Percentiles rank a stretch among this genome's conserved stretches.
These are phyloP conservation scores for rapeseed (Brassica napus) DNA, from an alignment of 345 rosid genomes.

Conservation along the genomic window Da-Ae NC_063450.1:47170001-47170500, in stretches of 20 bases:
- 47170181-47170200: constrained; percentile 51
- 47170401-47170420: neutral
- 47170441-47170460: constrained; percentile 52
- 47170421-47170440: constrained; percentile 62
- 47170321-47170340: constrained; percentile 72
- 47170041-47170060: constrained; percentile 53
- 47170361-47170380: constrained; percentile 43
- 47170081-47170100: constrained; percentile 52
- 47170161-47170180: constrained; percentile 49
- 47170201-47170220: constrained; percentile 37
- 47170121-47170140: constrained; percentile 30
- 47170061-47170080: constrained; percentile 49
- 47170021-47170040: constrained; percentile 43
- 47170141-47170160: constrained; percentile 49
- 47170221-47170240: constrained; percentile 29
- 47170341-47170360: constrained; percentile 67
- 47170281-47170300: constrained; percentile 58
- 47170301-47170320: constrained; percentile 92
- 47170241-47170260: constrained; percentile 26
- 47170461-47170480: constrained; percentile 61
- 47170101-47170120: constrained; percentile 41
- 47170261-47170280: constrained; percentile 37
- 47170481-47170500: constrained; percentile 86
- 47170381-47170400: neutral
- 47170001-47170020: constrained; percentile 49